phyloP scores from a whole-genome alignment of 75 land plant species.

The Ceratopteris richardii region DNA sequence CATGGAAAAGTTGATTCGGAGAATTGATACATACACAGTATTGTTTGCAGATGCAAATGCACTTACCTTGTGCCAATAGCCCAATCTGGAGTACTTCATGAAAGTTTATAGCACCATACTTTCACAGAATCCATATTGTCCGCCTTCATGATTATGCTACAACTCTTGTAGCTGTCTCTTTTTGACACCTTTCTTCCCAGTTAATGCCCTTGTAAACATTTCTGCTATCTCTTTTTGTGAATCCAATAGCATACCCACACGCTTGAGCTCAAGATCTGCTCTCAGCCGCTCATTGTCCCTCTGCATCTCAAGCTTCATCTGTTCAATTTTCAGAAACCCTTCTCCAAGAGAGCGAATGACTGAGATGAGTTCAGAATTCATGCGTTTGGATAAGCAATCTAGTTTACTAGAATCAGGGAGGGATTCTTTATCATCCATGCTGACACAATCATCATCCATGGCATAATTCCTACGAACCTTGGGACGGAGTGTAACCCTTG shows the following conservation, averaged over 20 bases:
- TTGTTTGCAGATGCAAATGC: no score
- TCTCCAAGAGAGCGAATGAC: constrained; percentile 42
- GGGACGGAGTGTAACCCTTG: no score
- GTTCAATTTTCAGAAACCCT: constrained; percentile 40
- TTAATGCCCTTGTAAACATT: constrained; percentile 16
- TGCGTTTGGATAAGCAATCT: neutral
- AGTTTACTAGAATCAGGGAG: no score
- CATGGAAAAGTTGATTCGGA: no score
- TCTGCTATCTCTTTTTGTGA: constrained; percentile 38
- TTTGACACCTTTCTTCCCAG: constrained; percentile 25
- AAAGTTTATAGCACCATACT: no score
- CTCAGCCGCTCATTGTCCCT: constrained; percentile 38
- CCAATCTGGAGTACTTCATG: no score
- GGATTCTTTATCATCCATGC: no score
- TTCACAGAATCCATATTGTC: no score
- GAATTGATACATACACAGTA: no score
- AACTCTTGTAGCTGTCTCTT: constrained; percentile 12
- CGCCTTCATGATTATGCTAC: neutral
- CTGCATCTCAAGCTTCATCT: constrained; percentile 49
- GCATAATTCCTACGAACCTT: no score
- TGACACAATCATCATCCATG: no score
- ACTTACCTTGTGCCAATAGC: no score
- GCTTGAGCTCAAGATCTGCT: constrained; percentile 50
- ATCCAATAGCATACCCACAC: constrained; percentile 40
- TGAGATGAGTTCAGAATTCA: constrained; percentile 22